These are phyloP conservation scores for Colletotrichum cordylinicola DNA, from an alignment of 2,329 filamentous ascomycete species.

Conservation along the genomic window DNA sequence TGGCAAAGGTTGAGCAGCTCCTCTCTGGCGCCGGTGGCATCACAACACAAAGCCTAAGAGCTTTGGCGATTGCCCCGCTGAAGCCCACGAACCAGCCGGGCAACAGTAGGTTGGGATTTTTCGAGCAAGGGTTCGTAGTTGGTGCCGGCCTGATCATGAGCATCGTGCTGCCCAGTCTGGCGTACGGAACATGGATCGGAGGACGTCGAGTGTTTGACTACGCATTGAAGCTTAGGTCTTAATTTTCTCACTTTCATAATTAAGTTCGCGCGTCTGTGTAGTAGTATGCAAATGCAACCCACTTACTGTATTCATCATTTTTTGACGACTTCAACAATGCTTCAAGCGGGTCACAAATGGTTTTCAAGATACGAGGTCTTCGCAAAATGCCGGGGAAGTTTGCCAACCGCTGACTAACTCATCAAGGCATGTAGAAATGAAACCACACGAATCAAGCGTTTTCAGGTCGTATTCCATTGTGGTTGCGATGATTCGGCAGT, in stretches of 20 bases:
- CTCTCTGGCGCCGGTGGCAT: background rate
- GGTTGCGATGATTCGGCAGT: background rate
- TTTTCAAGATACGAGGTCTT: background rate
- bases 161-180: slow-evolving; percentile 5
- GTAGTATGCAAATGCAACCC: background rate
- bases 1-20: slow-evolving; percentile 4
- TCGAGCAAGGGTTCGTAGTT: slow-evolving; percentile 11
- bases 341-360: background rate
- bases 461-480: background rate
- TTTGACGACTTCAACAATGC: background rate
- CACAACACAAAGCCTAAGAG: background rate
- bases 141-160: slow-evolving; percentile 15
- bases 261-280: background rate
- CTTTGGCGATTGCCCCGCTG: background rate
- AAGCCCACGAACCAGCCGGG: slow-evolving; percentile 7
- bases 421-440: background rate
- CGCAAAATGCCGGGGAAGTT: background rate
- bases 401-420: background rate
- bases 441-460: background rate
- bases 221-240: background rate
- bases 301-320: background rate
- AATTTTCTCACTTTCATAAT: background rate
- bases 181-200: slow-evolving; percentile 18
- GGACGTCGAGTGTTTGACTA: slow-evolving; percentile 14
- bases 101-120: slow-evolving; percentile 13